Evolutionary conservation across 805 yeast genomes (phyloP).

Genomic region (Zygosaccharomyces kombuchaensis): DNA sequence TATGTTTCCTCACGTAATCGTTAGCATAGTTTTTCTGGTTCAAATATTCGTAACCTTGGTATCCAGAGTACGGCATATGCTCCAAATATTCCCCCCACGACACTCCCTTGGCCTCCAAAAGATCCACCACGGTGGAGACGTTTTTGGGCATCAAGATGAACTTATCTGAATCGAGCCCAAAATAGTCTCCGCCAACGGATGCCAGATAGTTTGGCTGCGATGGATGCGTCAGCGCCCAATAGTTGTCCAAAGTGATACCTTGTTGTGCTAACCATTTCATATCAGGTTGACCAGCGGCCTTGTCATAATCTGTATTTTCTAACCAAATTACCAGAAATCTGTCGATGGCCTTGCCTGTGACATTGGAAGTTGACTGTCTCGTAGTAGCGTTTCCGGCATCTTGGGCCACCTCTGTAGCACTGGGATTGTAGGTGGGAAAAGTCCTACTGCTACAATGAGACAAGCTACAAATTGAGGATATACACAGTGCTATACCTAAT

Average conservation of each 20-base stretch:
- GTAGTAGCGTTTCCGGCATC: conserved; percentile 37
- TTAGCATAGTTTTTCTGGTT: conserved; percentile 42
- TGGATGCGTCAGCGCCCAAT: conserved; percentile 50
- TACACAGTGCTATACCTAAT: conserved; percentile 4
- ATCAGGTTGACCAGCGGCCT: conserved; percentile 44
- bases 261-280: conserved; percentile 40
- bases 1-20: conserved; percentile 51
- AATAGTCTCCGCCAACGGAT: conserved; percentile 49
- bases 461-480: conserved; percentile 15
- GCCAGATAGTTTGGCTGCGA: conserved; percentile 53
- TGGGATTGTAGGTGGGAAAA: conserved; percentile 33
- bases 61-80: conserved; percentile 50
- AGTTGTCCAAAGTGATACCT: conserved; percentile 46
- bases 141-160: conserved; percentile 43
- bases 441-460: conserved; percentile 24
- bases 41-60: conserved; percentile 43
- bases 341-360: conserved; percentile 39
- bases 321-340: conserved; percentile 44
- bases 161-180: conserved; percentile 44
- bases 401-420: conserved; percentile 32
- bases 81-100: conserved; percentile 55
- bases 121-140: conserved; percentile 46
- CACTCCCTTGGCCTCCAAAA: conserved; percentile 42
- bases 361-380: conserved; percentile 33
- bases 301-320: conserved; percentile 50